A percentile compares a stretch with the other conserved stretches of the same genome.
Conservation (phyloP, 371 early-diverging fungal genomes). For the Rhizopus microsporus region DNA sequence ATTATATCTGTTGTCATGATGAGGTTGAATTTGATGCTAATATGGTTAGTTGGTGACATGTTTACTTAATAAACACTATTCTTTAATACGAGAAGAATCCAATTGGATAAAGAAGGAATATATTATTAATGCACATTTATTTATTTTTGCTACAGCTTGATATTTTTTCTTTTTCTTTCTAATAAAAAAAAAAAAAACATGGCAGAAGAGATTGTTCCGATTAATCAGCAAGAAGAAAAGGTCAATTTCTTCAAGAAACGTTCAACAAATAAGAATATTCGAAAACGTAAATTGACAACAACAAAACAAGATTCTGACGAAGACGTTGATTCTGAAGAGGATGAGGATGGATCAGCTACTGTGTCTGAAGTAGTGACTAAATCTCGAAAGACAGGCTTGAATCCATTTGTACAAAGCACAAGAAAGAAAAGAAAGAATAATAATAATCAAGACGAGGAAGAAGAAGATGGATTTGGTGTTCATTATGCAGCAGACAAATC, state of each 20-base stretch:
- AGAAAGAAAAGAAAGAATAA: slow-evolving; percentile 35
- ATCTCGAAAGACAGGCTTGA: slow-evolving; percentile 40
- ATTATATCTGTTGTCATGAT: no score
- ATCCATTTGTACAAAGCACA: slow-evolving; percentile 49
- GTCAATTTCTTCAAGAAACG: slow-evolving; percentile 66
- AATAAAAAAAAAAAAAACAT: slow-evolving; percentile 5
- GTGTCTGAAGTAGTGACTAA: slow-evolving; percentile 53
- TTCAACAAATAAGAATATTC: slow-evolving; percentile 53
- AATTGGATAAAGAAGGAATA: neutral
- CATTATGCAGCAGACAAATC: slow-evolving; percentile 60
- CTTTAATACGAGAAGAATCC: no score
- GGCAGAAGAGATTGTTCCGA: slow-evolving; percentile 12
- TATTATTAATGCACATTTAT: neutral
- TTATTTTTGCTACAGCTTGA: neutral
- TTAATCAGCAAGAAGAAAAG: slow-evolving; percentile 19
- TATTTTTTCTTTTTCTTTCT: neutral
- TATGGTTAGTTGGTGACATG: neutral
- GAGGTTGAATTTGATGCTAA: neutral
- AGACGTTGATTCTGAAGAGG: slow-evolving; percentile 42
- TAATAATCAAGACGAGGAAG: slow-evolving; percentile 27
- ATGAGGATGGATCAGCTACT: slow-evolving; percentile 26
- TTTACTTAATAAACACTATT: neutral
- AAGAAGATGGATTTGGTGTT: slow-evolving; percentile 45
- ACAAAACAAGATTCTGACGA: slow-evolving; percentile 38
- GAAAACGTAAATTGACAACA: slow-evolving; percentile 47